These are phyloP conservation scores for Neonectria ditissima DNA, from an alignment of 2,329 filamentous ascomycete genomes.

Conservation along the genomic window DNA sequence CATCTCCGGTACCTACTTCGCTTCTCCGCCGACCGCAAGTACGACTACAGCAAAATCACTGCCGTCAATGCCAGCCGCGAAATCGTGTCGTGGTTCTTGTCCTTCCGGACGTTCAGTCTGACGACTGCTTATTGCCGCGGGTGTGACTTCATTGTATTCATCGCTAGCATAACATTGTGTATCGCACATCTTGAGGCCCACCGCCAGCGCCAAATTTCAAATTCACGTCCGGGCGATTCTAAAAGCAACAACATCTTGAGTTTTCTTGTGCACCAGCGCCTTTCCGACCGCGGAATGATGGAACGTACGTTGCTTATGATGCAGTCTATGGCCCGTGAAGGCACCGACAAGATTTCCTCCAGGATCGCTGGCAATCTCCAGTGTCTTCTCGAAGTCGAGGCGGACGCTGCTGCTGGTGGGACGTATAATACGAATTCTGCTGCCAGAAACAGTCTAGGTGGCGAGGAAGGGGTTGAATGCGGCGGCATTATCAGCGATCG, in stretches of 20 bases:
- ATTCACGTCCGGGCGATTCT: too few species aligned
- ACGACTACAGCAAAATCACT: constrained; percentile 58
- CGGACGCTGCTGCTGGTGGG: constrained; percentile 46
- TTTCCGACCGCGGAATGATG: constrained; percentile 56
- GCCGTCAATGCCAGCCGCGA: constrained; percentile 62
- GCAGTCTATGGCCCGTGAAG: constrained; percentile 47
- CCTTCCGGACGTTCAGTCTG: constrained; percentile 56
- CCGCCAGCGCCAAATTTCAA: constrained; percentile 28
- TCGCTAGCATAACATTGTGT: constrained; percentile 61
- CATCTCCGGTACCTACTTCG: constrained; percentile 66
- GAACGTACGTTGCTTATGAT: constrained; percentile 52
- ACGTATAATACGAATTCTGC: constrained; percentile 40
- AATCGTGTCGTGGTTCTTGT: constrained; percentile 60
- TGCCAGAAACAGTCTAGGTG: constrained; percentile 1
- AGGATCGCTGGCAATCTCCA: constrained; percentile 55
- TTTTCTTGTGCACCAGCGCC: constrained; percentile 56
- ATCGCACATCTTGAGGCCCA: constrained; percentile 56
- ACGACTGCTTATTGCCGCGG: constrained; percentile 57
- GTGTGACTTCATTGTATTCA: constrained; percentile 62
- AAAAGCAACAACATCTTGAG: constrained; percentile 32
- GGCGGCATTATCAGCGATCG: constrained; percentile 20
- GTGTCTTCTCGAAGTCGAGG: constrained; percentile 57
- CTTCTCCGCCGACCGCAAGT: constrained; percentile 48
- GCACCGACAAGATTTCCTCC: constrained; percentile 53
- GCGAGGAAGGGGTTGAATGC: constrained; percentile 39